These are phyloP conservation scores for Clathrus columnatus DNA, from an alignment of 768 basidiomycete species.

Conservation along the genomic window DNA sequence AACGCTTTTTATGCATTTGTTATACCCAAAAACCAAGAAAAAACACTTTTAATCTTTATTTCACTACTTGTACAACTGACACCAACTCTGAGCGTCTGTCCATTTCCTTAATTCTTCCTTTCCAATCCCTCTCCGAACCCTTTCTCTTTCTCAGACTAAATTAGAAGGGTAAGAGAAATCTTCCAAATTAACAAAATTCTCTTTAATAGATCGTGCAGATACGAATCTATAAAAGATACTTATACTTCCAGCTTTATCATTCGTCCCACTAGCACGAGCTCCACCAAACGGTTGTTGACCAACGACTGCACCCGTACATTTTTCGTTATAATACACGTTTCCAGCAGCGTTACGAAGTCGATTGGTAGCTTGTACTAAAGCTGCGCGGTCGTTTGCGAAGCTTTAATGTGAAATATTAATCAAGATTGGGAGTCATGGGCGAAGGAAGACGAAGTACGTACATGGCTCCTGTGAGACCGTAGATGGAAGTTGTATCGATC, in stretches of 20 bases:
- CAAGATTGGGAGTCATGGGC: slow-evolving; percentile 10
- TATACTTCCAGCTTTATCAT: slow-evolving; percentile 93
- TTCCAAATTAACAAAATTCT: slow-evolving; percentile 82
- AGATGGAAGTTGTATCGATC: slow-evolving; percentile 77
- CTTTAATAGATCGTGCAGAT: slow-evolving; percentile 89
- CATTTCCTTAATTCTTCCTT: no score
- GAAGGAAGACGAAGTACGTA: slow-evolving; percentile 32
- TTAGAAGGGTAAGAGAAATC: slow-evolving; percentile 86
- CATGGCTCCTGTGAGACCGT: slow-evolving; percentile 95
- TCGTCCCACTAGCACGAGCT: slow-evolving; percentile 85
- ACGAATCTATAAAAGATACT: slow-evolving; percentile 74
- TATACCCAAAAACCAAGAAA: no score
- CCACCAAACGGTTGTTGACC: slow-evolving; percentile 99
- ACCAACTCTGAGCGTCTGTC: no score
- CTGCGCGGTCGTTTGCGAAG: slow-evolving; percentile 76
- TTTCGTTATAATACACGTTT: slow-evolving; percentile 97
- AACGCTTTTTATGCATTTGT: no score
- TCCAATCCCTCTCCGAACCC: no score
- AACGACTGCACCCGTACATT: slow-evolving; percentile 96
- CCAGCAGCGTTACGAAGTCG: slow-evolving; percentile 85
- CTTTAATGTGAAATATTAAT: slow-evolving; percentile 29
- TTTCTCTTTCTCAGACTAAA: slow-evolving; percentile 35
- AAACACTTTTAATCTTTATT: no score
- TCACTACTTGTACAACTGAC: no score
- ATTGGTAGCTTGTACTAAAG: slow-evolving; percentile 71